Percentiles rank a stretch among this genome's conserved stretches.
Evolutionary conservation across 163 green algal species (phyloP).

Genomic region (Volvox carteri): DNA sequence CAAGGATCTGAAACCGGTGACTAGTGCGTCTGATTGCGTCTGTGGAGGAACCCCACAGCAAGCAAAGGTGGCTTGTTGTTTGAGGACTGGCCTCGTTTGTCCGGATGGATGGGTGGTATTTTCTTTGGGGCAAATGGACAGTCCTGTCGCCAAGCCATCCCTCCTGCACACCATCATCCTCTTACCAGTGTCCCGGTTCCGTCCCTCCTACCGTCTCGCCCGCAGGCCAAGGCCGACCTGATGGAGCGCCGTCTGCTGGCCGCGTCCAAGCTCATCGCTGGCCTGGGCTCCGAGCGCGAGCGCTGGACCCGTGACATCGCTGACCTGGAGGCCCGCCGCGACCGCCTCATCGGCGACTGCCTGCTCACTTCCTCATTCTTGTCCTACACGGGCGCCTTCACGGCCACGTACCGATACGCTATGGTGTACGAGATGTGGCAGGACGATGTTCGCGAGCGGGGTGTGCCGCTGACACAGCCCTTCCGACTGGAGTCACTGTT

Average conservation of each 20-base stretch:
- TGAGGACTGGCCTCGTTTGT: too few relatives aligned
- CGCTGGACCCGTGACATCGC: constrained; percentile 87
- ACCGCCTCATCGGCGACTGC: constrained; percentile 87
- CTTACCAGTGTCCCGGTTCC: too few relatives aligned
- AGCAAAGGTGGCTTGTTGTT: too few relatives aligned
- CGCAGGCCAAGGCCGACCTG: constrained; percentile 82
- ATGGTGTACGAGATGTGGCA: constrained; percentile 89
- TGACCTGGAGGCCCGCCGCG: constrained; percentile 67
- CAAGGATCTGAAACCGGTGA: too few relatives aligned
- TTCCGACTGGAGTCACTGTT: constrained; percentile 88
- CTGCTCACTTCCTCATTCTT: constrained; percentile 90
- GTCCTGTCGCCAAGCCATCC: too few relatives aligned
- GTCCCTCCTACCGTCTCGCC: not conserved
- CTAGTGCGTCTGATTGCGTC: too few relatives aligned
- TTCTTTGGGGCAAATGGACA: too few relatives aligned
- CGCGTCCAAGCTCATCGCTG: constrained; percentile 88
- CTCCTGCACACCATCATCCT: not conserved
- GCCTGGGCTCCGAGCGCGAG: constrained; percentile 84
- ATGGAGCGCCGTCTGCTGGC: constrained; percentile 89
- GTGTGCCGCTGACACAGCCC: constrained; percentile 79
- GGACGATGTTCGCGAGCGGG: constrained; percentile 73
- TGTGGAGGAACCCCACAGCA: too few relatives aligned
- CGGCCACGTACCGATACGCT: constrained; percentile 83
- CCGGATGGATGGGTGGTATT: too few relatives aligned
- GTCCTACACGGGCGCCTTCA: constrained; percentile 90